Evolutionary conservation across 2,329 filamentous ascomycete genomes (phyloP), one percentile per base, ranked within the genome.

Genomic region (Fusarium torreyae): DNA sequence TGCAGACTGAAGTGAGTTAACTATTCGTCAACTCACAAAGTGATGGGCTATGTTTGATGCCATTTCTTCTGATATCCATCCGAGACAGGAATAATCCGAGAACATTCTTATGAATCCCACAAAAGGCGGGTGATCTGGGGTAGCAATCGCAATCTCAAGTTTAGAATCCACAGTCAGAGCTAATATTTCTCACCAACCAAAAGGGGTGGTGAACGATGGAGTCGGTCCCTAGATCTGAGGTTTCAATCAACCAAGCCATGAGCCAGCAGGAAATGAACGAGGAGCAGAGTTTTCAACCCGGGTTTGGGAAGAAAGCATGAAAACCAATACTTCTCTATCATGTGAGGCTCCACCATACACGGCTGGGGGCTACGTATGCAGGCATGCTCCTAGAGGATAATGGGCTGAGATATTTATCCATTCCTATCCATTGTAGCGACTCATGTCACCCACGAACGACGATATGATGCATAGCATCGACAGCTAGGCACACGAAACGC

Each of bases 251-350:
- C 60, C 61, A 43, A 57, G 49, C 45, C 43, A 57, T 38, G 31
- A 20, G 57, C 65, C 49, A 55, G 49, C 39, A 66, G 56, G 61
- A 66, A 63, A 55, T 66, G 56, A 69, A 50, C 52, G 18, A 52
- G 22, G 42, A 52, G 63, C 57, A 69, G 67, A 70, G 38, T 69
- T 69, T 69, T 69, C 62, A 63, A 34, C 44, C 63, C 31, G 57
- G 66, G 49, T 69, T 70, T 66, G 68, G 66, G 67, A 70, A 69
- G 36, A 55, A 44, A 33, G 45, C 31, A 44, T 64, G 57, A 63
- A 69, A 70, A 20, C 53, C 53, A 66, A 62, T 46, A 15, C 42
- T 48, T 66, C 8, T 38, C 33, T 43, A 70, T 67, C 66, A 61
- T 68, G 66, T 57, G 67, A 64, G 66, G 49, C 53, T 46, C 63